Conservation (phyloP, 1,284 basidiomycete genomes). For the Anthracocystis walkeri region DNA sequence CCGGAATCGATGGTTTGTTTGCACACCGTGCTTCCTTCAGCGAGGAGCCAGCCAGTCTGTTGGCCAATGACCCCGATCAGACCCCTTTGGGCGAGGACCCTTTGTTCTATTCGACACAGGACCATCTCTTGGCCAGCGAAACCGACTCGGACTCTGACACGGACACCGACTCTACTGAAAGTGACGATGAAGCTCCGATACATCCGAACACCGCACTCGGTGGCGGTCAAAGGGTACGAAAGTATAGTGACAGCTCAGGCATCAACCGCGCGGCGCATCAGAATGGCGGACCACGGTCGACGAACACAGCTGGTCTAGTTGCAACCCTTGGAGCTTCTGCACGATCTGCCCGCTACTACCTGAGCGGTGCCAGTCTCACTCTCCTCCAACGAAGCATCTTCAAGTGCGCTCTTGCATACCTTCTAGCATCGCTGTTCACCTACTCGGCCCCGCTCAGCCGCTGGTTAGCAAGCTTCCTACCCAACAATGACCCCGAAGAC, state of each 20-base stretch:
- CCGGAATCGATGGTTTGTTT: slow-evolving; percentile 8
- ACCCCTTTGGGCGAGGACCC: slow-evolving; percentile 61
- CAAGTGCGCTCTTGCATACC: slow-evolving; percentile 92
- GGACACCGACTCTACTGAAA: slow-evolving; percentile 27
- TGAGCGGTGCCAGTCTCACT: slow-evolving; percentile 63
- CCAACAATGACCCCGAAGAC: slow-evolving; percentile 58
- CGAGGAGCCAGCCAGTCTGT: slow-evolving; percentile 53
- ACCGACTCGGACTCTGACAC: slow-evolving; percentile 34
- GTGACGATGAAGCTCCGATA: slow-evolving; percentile 9
- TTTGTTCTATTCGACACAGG: slow-evolving; percentile 47
- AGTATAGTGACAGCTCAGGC: background rate
- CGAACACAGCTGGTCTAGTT: background rate
- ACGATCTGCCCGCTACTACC: slow-evolving; percentile 77
- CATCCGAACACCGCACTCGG: background rate
- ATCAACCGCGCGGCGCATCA: background rate
- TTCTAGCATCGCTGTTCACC: slow-evolving; percentile 90
- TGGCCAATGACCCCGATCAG: slow-evolving; percentile 48
- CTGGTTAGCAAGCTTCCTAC: slow-evolving; percentile 56
- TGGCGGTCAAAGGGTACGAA: background rate
- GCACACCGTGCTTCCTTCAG: slow-evolving; percentile 29
- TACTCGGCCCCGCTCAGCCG: slow-evolving; percentile 76
- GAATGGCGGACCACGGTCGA: background rate
- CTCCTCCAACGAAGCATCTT: slow-evolving; percentile 79
- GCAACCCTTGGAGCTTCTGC: background rate
- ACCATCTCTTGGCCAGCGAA: slow-evolving; percentile 48